phyloP scores from a whole-genome alignment of 208 protist genomes.

The Porcisia hertigi region DNA sequence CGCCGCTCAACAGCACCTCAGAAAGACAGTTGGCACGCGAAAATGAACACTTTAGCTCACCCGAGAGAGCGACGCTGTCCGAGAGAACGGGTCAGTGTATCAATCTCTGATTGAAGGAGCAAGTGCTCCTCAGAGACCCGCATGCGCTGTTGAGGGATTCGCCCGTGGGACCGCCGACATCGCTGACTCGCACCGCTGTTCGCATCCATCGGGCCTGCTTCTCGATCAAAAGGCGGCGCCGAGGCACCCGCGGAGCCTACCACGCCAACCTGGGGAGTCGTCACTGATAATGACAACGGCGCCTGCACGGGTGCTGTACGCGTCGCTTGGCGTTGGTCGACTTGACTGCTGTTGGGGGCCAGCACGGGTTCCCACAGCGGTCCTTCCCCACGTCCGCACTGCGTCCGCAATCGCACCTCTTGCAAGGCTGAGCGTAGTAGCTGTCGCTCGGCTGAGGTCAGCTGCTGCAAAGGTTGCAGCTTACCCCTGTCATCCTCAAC shows the following conservation, averaged over 20 bases:
- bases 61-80: not conserved
- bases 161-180: not conserved
- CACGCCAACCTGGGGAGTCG: not conserved
- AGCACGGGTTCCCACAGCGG: not conserved
- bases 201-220: not conserved
- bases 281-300: not conserved
- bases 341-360: not conserved
- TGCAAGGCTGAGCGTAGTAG: slow-evolving; percentile 35
- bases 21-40: not conserved
- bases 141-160: not conserved
- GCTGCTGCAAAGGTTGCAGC: not conserved
- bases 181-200: not conserved
- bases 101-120: not conserved
- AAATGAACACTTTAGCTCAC: not conserved
- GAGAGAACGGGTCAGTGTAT: slow-evolving; percentile 2
- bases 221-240: not conserved
- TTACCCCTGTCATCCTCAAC: not conserved
- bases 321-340: not conserved
- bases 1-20: not conserved
- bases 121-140: not conserved
- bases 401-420: slow-evolving; percentile 2
- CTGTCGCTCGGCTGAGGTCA: slow-evolving; percentile 36
- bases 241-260: not conserved
- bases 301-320: not conserved
- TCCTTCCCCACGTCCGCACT: not conserved